These are phyloP conservation scores for Diutina scorzettiae DNA, from an alignment of 1,139 yeast genomes.

Conservation along the genomic window DNA sequence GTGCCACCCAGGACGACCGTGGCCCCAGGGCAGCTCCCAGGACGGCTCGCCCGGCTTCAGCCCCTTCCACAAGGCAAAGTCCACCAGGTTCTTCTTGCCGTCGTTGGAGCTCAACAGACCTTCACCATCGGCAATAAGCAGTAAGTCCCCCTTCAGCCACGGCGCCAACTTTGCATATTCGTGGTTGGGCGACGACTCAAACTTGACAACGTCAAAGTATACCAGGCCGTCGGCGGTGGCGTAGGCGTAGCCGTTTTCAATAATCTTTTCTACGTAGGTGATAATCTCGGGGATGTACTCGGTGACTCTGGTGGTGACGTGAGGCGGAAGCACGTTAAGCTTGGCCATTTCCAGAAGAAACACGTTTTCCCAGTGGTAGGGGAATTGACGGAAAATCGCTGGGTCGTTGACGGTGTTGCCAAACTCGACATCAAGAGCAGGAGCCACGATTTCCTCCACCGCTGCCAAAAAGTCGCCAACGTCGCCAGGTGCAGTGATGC, in stretches of 20 bases:
- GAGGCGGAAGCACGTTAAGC: slow-evolving; percentile 75
- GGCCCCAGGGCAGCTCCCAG: slow-evolving; percentile 95
- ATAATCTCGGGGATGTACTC: slow-evolving; percentile 93
- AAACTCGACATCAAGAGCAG: slow-evolving; percentile 53
- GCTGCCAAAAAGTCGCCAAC: slow-evolving; percentile 26
- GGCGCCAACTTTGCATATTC: slow-evolving; percentile 94
- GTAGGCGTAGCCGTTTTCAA: slow-evolving; percentile 75
- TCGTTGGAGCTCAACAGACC: slow-evolving; percentile 59
- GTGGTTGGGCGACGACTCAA: slow-evolving; percentile 63
- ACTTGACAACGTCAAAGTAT: slow-evolving; percentile 80
- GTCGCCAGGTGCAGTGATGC: slow-evolving; percentile 17
- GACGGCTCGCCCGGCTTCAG: slow-evolving; percentile 96
- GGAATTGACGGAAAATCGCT: slow-evolving; percentile 64
- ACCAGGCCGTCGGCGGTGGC: slow-evolving; percentile 79
- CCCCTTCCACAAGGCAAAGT: slow-evolving; percentile 94
- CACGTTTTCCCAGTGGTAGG: slow-evolving; percentile 82
- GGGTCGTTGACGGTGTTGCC: slow-evolving; percentile 82
- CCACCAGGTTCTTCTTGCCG: slow-evolving; percentile 62
- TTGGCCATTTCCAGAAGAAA: slow-evolving; percentile 77
- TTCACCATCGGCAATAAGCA: slow-evolving; percentile 87
- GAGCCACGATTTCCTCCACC: slow-evolving; percentile 65
- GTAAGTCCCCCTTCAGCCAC: slow-evolving; percentile 88
- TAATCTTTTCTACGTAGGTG: slow-evolving; percentile 61
- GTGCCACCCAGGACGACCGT: slow-evolving; percentile 99
- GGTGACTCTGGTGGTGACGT: slow-evolving; percentile 88